Conservation (phyloP, 2,329 filamentous ascomycete species). For the Ophiostoma perfectum region DNA sequence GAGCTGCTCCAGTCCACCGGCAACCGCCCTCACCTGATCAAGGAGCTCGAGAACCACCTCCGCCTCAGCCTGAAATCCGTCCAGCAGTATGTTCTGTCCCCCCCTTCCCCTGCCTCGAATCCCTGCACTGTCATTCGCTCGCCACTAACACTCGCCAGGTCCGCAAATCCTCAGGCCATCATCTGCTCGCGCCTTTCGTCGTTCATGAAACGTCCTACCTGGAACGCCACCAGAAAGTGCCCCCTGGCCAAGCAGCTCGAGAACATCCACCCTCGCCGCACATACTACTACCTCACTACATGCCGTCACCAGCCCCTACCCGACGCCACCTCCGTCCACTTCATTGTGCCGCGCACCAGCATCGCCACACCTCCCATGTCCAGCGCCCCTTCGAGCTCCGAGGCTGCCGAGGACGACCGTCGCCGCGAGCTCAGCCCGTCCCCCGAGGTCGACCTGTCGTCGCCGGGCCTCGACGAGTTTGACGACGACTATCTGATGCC, state of each 20-base stretch:
- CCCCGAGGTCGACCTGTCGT: conserved; percentile 86
- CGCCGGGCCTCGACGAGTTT: conserved; percentile 70
- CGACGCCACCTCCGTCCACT: conserved; percentile 46
- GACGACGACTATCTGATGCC: conserved; percentile 57
- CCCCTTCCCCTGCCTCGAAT: conserved; percentile 24
- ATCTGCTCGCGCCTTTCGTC: conserved; percentile 86
- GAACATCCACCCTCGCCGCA: conserved; percentile 84
- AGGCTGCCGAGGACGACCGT: conserved; percentile 64
- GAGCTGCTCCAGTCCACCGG: conserved; percentile 81
- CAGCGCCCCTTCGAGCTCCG: conserved; percentile 59
- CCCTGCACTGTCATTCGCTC: neutral
- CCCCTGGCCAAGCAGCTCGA: conserved; percentile 91
- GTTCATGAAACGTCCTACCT: conserved; percentile 80
- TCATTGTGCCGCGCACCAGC: conserved; percentile 44
- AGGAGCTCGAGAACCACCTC: conserved; percentile 80
- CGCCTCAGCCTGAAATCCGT: conserved; percentile 73
- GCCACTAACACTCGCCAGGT: conserved; percentile 51
- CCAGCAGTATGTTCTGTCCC: conserved; percentile 67
- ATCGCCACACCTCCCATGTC: conserved; percentile 83
- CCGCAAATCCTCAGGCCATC: conserved; percentile 89
- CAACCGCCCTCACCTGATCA: conserved; percentile 90
- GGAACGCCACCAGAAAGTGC: conserved; percentile 73
- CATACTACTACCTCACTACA: conserved; percentile 95
- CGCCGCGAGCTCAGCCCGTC: conserved; percentile 74
- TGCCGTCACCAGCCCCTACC: conserved; percentile 76